A percentile compares a stretch with the other conserved stretches of the same genome.
phyloP scores from a whole-genome alignment of 305 asterid species.

The Solanum aculeatissimum region DNA sequence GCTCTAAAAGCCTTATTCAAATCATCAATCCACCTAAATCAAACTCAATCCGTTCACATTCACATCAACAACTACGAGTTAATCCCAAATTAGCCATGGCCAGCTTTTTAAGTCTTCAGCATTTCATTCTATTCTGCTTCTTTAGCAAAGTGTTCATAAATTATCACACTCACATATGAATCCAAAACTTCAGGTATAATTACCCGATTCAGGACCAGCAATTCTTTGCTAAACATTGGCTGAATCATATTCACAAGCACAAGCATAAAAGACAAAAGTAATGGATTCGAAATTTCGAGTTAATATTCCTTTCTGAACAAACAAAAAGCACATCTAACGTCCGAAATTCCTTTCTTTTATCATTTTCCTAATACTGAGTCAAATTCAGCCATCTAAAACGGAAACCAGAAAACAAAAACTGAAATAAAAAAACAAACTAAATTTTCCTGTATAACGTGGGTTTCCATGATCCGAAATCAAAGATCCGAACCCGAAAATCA shows the following conservation, averaged over 20 bases:
- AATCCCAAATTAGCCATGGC: not conserved
- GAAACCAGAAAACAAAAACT: not conserved
- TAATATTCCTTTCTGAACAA: not conserved
- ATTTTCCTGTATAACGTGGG: not conserved
- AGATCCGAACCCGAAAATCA: constrained; percentile 10
- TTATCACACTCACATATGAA: not conserved
- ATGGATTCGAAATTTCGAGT: not conserved
- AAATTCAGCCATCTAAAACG: not conserved
- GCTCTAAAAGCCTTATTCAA: not conserved
- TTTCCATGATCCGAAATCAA: not conserved
- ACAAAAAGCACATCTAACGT: not conserved
- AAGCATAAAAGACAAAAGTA: not conserved
- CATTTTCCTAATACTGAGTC: not conserved
- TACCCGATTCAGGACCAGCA: not conserved
- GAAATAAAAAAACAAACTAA: not conserved
- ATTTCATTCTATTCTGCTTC: not conserved
- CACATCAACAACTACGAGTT: no score
- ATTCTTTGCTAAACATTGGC: not conserved
- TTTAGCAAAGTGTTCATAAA: not conserved
- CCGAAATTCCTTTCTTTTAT: not conserved
- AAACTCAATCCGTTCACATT: not conserved
- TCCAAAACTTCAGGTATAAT: not conserved
- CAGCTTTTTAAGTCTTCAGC: not conserved
- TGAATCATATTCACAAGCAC: not conserved
- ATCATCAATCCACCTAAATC: not conserved